phyloP scores from a whole-genome alignment of 2,329 filamentous ascomycete species.

The Didymella pinodella region DNA sequence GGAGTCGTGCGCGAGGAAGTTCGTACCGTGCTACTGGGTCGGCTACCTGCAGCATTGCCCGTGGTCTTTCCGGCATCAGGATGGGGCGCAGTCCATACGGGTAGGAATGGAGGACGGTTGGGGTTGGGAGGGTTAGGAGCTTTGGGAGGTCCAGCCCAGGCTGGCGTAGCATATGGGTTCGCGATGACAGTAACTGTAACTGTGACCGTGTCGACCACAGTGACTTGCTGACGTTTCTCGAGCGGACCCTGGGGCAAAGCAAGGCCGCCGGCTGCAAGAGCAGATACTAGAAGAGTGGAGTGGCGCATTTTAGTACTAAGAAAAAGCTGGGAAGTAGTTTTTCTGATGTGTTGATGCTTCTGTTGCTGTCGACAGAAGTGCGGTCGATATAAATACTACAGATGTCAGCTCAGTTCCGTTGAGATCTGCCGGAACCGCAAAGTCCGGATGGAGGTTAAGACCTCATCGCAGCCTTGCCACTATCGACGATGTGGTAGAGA shows the following conservation, averaged over 20 bases:
- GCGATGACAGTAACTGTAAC: constrained; percentile 31
- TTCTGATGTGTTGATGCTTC: constrained; percentile 7
- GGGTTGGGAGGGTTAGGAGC: constrained; percentile 8
- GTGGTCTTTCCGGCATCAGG: constrained; percentile 4
- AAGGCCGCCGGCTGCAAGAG: constrained; percentile 36
- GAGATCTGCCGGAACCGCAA: constrained; percentile 19
- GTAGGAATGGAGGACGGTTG: constrained; percentile 3
- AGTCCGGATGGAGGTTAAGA: constrained; percentile 8
- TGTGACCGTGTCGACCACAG: constrained; percentile 31
- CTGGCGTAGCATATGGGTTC: constrained; percentile 21
- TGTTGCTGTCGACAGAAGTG: background rate
- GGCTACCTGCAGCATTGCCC: background rate
- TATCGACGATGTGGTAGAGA: constrained; percentile 5
- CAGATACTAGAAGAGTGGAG: constrained; percentile 34
- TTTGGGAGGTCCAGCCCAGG: constrained; percentile 11
- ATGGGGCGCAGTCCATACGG: constrained; percentile 9
- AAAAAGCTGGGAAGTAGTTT: constrained; percentile 16
- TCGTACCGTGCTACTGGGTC: background rate
- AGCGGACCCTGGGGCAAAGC: constrained; percentile 33
- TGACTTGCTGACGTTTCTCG: constrained; percentile 34
- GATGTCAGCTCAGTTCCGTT: background rate
- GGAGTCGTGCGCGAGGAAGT: background rate
- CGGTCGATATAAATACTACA: constrained; percentile 19
- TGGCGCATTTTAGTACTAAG: constrained; percentile 38
- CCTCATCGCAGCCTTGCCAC: constrained; percentile 8